phyloP scores from a whole-genome alignment of 208 protist genomes.

The Crithidia bombi region DNA sequence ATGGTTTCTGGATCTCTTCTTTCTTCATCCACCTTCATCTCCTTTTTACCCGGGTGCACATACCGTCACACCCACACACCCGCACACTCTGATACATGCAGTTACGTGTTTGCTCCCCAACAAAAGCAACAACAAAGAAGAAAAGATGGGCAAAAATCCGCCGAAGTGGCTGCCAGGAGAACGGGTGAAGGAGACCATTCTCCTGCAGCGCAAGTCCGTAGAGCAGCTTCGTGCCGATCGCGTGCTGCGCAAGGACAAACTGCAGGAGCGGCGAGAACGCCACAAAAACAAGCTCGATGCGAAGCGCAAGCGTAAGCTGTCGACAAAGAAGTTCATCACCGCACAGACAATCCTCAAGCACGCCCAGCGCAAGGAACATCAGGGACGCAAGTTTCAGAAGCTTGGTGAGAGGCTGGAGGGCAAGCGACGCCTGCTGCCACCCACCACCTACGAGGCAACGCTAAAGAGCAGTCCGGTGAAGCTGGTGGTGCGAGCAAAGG shows the following conservation, averaged over 20 bases:
- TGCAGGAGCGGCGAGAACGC: conserved; percentile 76
- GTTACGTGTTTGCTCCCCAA: too few relatives aligned
- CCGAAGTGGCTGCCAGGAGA: conserved; percentile 91
- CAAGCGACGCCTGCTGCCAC: conserved; percentile 39
- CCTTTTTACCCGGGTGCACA: not conserved
- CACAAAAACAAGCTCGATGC: conserved; percentile 86
- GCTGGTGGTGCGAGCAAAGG: conserved; percentile 84
- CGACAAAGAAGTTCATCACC: conserved; percentile 87
- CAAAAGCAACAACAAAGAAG: too few relatives aligned
- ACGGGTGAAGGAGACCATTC: conserved; percentile 93
- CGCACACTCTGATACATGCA: conserved; percentile 8
- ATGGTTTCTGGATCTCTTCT: not conserved
- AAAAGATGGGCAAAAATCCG: conserved; percentile 83
- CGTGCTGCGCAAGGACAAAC: conserved; percentile 79
- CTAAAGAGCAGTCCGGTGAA: conserved; percentile 61
- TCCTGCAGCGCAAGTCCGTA: conserved; percentile 90
- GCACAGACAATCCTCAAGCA: conserved; percentile 88
- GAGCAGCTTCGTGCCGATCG: conserved; percentile 88
- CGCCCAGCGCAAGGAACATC: conserved; percentile 74
- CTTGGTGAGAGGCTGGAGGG: conserved; percentile 78
- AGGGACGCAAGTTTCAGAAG: conserved; percentile 76
- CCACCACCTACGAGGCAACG: conserved; percentile 32
- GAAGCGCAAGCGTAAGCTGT: conserved; percentile 85
- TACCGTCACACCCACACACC: not conserved
- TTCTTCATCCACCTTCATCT: conserved; percentile 9